A percentile compares a stretch with the other conserved stretches of the same genome.
Conservation (phyloP, 2,329 filamentous ascomycete genomes). For the Xylaria sp. region DNA sequence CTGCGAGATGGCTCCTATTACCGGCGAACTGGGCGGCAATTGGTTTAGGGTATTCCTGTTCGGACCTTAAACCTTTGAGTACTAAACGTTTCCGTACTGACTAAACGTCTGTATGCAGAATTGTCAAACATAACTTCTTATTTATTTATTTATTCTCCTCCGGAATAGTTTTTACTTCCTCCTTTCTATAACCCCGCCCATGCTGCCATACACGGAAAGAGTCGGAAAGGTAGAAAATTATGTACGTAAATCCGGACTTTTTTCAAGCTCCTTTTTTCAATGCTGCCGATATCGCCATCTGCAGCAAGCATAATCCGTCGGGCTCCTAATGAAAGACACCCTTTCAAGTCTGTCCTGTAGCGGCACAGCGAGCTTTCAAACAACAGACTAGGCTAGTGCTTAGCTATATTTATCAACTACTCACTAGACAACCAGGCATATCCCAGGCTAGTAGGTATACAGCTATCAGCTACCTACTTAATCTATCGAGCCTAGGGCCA, state of each 20-base stretch:
- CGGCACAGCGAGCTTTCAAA: too few relatives aligned
- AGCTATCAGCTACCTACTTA: too few relatives aligned
- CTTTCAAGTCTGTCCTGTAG: background rate
- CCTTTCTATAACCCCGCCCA: background rate
- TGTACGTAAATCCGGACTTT: background rate
- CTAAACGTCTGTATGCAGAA: too few relatives aligned
- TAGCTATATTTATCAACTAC: background rate
- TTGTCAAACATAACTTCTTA: background rate
- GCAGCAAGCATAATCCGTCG: too few relatives aligned
- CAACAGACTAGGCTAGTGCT: background rate
- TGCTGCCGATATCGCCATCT: background rate
- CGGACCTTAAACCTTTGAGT: background rate
- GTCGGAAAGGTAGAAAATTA: background rate
- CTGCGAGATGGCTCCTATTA: background rate
- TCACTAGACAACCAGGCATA: background rate
- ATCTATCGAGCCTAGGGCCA: too few relatives aligned
- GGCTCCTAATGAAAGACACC: too few relatives aligned
- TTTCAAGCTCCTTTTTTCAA: background rate
- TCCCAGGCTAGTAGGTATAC: background rate
- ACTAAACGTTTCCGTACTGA: too few relatives aligned
- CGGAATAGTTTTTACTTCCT: background rate
- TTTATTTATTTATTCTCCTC: background rate
- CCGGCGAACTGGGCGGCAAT: background rate
- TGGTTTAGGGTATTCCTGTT: background rate
- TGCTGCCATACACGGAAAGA: background rate